These are phyloP conservation scores for Fusarium coicis DNA, from an alignment of 2,329 filamentous ascomycete genomes.

Conservation along the genomic window DNA sequence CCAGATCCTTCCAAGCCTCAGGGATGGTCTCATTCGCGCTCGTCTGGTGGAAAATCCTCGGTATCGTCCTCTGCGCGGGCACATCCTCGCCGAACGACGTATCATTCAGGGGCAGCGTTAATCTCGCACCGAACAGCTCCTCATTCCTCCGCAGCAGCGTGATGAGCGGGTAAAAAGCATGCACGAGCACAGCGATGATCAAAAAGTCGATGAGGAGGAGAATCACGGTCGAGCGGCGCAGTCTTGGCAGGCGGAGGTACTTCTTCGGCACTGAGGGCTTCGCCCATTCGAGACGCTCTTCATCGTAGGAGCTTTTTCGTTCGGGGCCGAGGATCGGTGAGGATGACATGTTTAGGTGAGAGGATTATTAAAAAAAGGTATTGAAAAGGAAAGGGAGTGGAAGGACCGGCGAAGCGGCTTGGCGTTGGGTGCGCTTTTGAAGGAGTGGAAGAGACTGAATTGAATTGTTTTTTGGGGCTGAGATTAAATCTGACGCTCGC, in stretches of 20 bases:
- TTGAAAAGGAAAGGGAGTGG: not conserved
- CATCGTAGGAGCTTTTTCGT: conserved; percentile 35
- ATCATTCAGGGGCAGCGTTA: conserved; percentile 65
- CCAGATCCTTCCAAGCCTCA: conserved; percentile 71
- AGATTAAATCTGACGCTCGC: conserved; percentile 5
- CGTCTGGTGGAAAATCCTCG: conserved; percentile 81
- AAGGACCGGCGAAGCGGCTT: not conserved
- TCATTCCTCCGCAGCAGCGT: conserved; percentile 67
- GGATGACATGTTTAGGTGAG: conserved; percentile 2
- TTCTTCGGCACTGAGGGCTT: conserved; percentile 38
- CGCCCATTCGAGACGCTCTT: conserved; percentile 43
- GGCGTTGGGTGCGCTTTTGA: not conserved
- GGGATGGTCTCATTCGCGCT: conserved; percentile 77
- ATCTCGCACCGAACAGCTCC: conserved; percentile 45
- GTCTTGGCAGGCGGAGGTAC: conserved; percentile 33
- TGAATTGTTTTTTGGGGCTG: not conserved
- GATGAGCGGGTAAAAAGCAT: conserved; percentile 76
- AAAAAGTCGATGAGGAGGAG: conserved; percentile 69
- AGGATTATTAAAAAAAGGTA: not conserved
- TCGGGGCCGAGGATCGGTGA: conserved; percentile 24
- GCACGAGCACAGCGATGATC: conserved; percentile 71
- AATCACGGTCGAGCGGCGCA: conserved; percentile 61
- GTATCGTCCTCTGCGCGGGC: conserved; percentile 75
- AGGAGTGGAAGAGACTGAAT: conserved; percentile 8
- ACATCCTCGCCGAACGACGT: conserved; percentile 58